Evolutionary conservation across 1,284 basidiomycete genomes (phyloP), one percentile per base, ranked within the genome.

Genomic region (Gymnopus androsaceus): DNA sequence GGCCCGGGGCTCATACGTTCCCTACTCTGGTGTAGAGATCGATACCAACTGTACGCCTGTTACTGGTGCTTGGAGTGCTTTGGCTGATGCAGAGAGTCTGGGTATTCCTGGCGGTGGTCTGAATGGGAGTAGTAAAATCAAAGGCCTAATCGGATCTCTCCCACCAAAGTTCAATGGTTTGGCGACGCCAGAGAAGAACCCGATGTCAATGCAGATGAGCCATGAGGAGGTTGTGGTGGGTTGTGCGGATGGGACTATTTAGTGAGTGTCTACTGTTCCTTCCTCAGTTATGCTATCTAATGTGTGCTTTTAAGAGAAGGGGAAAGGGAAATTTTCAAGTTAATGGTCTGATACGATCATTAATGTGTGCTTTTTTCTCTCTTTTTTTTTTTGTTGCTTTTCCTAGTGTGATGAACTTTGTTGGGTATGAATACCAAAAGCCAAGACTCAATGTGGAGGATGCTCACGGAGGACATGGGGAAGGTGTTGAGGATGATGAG

Each of bases 181-280:
- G 28, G 88, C 90, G 31, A 88, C 81, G 17, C 90, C 90, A 1
- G 89, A 89, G 70, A 90, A 91, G 80, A 92, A 92, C 63, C 90
- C 90, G 12, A 92, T 92, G 90, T 88, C 87, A 55, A 91, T 92
- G 88, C 89, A 92, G 64, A 68, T 92, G 62, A 90, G 85, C 60
- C 90, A 92, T 63, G 90, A 92, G 66, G 88, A 92, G 66, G 90
- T 92, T 1, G 90, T 92, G 15, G 87, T 92, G 36, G 90, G 90
- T 0, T 92, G 90, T 75, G 88, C 90, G 14, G 90, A 92, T 69
- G 90, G 90, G n/a, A 90, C 87, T 0, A 92, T 92, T 62, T 92
- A 92, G 89, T 92, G 63, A 73, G 89, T 79, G 19, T 37, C 23
- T 8, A 21, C 19, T 15, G 1, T 38, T 21, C 19, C 23, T 2